Conservation (phyloP, 306 rosid species). For the Casuarina equisetifolia region DNA sequence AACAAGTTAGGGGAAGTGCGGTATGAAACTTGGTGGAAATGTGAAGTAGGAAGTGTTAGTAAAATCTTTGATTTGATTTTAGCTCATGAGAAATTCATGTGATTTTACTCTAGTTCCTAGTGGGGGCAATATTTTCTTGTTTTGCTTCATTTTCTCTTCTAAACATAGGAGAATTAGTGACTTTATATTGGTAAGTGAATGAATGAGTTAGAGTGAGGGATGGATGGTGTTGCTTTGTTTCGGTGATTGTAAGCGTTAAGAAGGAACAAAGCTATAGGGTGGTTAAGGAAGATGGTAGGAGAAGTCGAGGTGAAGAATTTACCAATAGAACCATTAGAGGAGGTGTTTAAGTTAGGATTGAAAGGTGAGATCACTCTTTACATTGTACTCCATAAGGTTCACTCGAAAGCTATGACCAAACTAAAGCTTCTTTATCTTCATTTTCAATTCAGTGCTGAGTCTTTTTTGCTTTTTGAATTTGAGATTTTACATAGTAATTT, state of each 20-base stretch:
- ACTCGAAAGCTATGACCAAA: constrained; percentile 81
- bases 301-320: constrained; percentile 93
- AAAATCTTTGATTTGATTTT: no score
- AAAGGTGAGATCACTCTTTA: constrained; percentile 92
- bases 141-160: not conserved
- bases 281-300: constrained; percentile 41
- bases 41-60: no score
- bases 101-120: no score
- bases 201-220: not conserved
- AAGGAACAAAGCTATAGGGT: no score
- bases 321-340: constrained; percentile 96
- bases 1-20: no score
- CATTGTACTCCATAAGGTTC: constrained; percentile 78
- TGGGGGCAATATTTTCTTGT: not conserved
- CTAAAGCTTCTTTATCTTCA: constrained; percentile 30
- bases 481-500: not conserved
- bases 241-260: not conserved
- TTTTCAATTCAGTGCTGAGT: not conserved
- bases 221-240: not conserved
- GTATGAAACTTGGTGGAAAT: no score
- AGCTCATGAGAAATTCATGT: no score
- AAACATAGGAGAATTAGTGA: not conserved
- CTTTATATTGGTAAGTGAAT: not conserved
- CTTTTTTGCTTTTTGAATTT: not conserved
- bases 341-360: constrained; percentile 90